A percentile compares a stretch with the other conserved stretches of the same genome.
These are phyloP conservation scores for Phytophthora syringae DNA, from an alignment of 352 stramenopile genomes.

Conservation along the genomic window DNA sequence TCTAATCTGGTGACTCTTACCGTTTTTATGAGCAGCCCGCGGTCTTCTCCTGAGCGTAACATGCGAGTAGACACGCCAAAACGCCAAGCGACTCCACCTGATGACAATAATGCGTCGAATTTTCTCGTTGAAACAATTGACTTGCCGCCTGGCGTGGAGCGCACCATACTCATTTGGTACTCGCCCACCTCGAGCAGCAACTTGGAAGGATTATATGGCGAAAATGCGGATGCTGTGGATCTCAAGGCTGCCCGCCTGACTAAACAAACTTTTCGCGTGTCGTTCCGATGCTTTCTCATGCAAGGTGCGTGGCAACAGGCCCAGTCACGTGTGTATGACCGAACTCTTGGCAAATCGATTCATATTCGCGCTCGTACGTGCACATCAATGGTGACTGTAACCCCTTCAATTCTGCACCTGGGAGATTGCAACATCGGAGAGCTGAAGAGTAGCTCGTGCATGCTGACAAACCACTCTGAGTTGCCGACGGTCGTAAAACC, in stretches of 20 bases:
- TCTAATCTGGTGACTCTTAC: not conserved
- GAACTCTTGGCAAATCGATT: constrained; percentile 86
- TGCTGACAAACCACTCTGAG: constrained; percentile 91
- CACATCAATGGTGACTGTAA: constrained; percentile 88
- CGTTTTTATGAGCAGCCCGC: constrained; percentile 54
- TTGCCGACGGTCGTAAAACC: constrained; percentile 87
- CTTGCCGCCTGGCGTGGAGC: constrained; percentile 83
- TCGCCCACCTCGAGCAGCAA: constrained; percentile 52
- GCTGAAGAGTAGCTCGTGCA: constrained; percentile 85
- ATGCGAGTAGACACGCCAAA: constrained; percentile 54
- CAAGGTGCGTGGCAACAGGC: constrained; percentile 88
- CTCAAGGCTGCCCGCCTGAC: constrained; percentile 81
- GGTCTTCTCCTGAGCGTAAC: constrained; percentile 80
- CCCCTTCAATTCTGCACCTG: constrained; percentile 84
- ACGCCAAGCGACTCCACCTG: constrained; percentile 45
- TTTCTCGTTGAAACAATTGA: constrained; percentile 90
- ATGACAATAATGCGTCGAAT: constrained; percentile 80
- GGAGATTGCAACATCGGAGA: constrained; percentile 92
- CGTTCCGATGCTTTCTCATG: constrained; percentile 87
- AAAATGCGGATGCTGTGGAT: constrained; percentile 69
- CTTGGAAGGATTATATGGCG: constrained; percentile 45
- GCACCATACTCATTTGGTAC: constrained; percentile 92
- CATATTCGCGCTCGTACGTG: constrained; percentile 86
- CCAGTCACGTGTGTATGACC: constrained; percentile 86
- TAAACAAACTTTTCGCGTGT: constrained; percentile 90